Evolutionary conservation across 2,329 filamentous ascomycete genomes (phyloP), one percentile per base, ranked within the genome.

Genomic region (Xylaria arbuscula): DNA sequence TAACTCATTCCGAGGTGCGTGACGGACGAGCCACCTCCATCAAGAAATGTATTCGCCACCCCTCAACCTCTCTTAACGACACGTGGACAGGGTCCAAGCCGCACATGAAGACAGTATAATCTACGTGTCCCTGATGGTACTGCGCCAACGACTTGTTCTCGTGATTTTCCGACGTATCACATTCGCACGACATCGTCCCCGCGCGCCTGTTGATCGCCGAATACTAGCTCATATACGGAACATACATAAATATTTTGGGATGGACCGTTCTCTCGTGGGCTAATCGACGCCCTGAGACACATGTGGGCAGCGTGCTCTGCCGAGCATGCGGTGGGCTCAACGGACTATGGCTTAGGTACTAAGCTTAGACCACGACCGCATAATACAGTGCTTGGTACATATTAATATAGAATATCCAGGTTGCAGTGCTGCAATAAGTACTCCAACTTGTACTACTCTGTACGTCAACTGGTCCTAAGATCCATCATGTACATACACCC

Each of bases 121-220:
- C 19, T 45, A 57, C 10, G 7, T 38, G 10, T 56, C 34, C 6
- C 8, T 38, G 28, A 40, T 34, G 59, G 40, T 56, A 34, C 48
- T 19, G 32, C 65, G 28, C 59, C n/a, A 32, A 19, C 19, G 2
- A 19, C 47, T 50, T 15, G 40, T 56, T 57, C 36, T 57, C 50
- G 63, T 55, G 32, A 48, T 60, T 32, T 28, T 45, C 45, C 53
- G 55, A 59, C 38, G 48, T 24, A 34, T 67, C 64, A 66, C 53
- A n/a, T 68, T 45, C 24, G 24, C 28, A 28, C 28, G 19, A 56
- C 34, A 50, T 51, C 9, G 24, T 59, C 45, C 47, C 48, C 51
- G 64, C 47, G 36, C 48, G 36, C 51, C 57, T 24, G 40, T 50
- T 45, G 28, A 59, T 63, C 59, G 36, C 45, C 45, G 53, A 54